Evolutionary conservation across 2,329 filamentous ascomycete species (phyloP).

Genomic region (Aspergillus floridensis): DNA sequence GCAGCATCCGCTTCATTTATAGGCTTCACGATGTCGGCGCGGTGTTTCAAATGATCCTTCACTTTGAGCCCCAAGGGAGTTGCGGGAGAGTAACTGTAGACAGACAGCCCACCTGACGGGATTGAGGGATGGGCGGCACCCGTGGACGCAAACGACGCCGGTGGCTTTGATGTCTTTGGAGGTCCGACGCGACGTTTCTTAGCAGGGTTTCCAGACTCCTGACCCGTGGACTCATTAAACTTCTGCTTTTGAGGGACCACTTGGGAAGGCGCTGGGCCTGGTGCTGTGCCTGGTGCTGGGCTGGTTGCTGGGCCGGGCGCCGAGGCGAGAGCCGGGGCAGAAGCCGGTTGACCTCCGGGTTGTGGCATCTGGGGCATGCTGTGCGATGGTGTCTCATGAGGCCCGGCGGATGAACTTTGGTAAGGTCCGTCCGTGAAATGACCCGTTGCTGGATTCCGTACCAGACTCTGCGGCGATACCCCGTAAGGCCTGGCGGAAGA

Average conservation of each 20-base stretch:
- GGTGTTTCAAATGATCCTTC: slow-evolving; percentile 26
- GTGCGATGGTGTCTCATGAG: background rate
- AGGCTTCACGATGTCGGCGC: slow-evolving; percentile 43
- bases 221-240: background rate
- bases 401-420: background rate
- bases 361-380: background rate
- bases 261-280: background rate
- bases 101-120: background rate
- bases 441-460: background rate
- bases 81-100: background rate
- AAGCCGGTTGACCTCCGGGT: background rate
- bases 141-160: background rate
- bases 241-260: background rate
- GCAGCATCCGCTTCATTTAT: slow-evolving; percentile 40
- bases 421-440: background rate
- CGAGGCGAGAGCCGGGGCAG: background rate
- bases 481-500: background rate
- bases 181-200: slow-evolving; percentile 17
- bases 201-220: slow-evolving; percentile 5
- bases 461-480: background rate
- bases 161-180: background rate
- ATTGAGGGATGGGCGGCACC: background rate
- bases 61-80: slow-evolving; percentile 6
- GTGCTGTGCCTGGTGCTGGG: too few relatives aligned
- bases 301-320: too few relatives aligned